Base-by-base conservation (phyloP, 805 yeast genomes). In the Ogataea minuta region DNA sequence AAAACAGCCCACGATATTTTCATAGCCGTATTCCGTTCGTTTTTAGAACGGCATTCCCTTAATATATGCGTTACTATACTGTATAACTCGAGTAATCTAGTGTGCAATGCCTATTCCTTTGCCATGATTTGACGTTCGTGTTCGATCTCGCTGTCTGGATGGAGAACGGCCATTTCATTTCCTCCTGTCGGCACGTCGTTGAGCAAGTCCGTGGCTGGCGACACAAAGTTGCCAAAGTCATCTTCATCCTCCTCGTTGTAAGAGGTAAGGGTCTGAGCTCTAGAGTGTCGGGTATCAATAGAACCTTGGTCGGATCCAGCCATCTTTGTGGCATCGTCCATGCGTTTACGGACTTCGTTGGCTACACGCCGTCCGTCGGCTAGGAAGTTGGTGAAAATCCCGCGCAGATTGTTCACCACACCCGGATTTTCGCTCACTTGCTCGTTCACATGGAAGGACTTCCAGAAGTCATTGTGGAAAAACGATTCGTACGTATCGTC, bases 341-440 rank as follows among this genome's bases (percentile, higher is more conserved):
- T 89, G 48, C 95, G 80, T 49, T 84, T 81, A 49, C 91, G 79
- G 3, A 93, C 95, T 56, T 88, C 90, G 37, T 76, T 79, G 1
- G 98, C 98, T 10, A 91, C 95, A 41, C 91, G 77, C 57, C 87
- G 73, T 4, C 98, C 97, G 64, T 93, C 97, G 0, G 95, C 93
- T 44, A 91, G 72, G 42, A 93, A 71, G 9, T 93, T 91, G 59
- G 88, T 95, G 64, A 91, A 86, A 78, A 93, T 83, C 40, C 86
- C 91, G 41, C 96, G 73, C 43, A 93, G 64, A 21, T 83, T 82
- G 31, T 77, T 65, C 41, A 74, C 76, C 52, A 59, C 45, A 1
- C 61, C 62, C 4, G 55, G 48, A 24, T 48, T 45, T 12, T 46
- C 50, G 50, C 70, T 72, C 31, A 75, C 69, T 25, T 74, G 77